Percentiles rank a stretch among this genome's conserved stretches.
Conservation (phyloP, 2,329 filamentous ascomycete species). For the Penicillium olsonii region DNA sequence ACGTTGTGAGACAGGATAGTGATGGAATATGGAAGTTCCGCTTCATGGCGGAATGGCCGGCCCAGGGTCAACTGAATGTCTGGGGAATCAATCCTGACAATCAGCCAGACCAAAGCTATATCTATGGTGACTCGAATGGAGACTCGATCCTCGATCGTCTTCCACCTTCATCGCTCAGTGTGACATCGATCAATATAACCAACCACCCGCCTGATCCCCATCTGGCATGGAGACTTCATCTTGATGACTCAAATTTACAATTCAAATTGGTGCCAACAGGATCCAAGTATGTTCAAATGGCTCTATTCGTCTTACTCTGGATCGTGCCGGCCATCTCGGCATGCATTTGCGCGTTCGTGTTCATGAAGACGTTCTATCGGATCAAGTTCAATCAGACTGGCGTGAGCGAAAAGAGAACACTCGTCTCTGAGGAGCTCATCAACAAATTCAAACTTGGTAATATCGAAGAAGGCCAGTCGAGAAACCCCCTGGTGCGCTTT, state of each 20-base stretch:
- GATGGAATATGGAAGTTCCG: conserved; percentile 60
- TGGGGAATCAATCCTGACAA: conserved; percentile 69
- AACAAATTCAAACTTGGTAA: conserved; percentile 36
- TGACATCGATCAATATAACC: conserved; percentile 62
- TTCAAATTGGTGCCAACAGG: conserved; percentile 58
- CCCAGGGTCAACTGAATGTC: conserved; percentile 62
- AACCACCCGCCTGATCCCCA: conserved; percentile 55
- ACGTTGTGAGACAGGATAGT: conserved; percentile 52
- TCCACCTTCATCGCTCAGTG: conserved; percentile 59
- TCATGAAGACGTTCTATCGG: conserved; percentile 63
- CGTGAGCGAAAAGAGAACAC: conserved; percentile 51
- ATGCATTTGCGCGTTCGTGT: conserved; percentile 54
- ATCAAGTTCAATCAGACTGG: conserved; percentile 65
- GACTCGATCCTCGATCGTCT: conserved; percentile 64
- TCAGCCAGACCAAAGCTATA: conserved; percentile 59
- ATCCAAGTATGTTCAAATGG: conserved; percentile 55
- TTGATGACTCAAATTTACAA: conserved; percentile 57
- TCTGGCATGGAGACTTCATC: conserved; percentile 56
- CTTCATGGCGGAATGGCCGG: conserved; percentile 66
- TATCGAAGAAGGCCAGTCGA: conserved; percentile 28
- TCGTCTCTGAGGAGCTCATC: conserved; percentile 39
- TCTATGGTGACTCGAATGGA: conserved; percentile 63
- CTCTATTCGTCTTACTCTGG: conserved; percentile 56
- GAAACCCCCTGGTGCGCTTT: conserved; percentile 37
- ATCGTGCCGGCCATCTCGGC: conserved; percentile 56